Evolutionary conservation across 2,329 filamentous ascomycete species (phyloP), one percentile per base, ranked within the genome.

Genomic region (Penicillium sp.): DNA sequence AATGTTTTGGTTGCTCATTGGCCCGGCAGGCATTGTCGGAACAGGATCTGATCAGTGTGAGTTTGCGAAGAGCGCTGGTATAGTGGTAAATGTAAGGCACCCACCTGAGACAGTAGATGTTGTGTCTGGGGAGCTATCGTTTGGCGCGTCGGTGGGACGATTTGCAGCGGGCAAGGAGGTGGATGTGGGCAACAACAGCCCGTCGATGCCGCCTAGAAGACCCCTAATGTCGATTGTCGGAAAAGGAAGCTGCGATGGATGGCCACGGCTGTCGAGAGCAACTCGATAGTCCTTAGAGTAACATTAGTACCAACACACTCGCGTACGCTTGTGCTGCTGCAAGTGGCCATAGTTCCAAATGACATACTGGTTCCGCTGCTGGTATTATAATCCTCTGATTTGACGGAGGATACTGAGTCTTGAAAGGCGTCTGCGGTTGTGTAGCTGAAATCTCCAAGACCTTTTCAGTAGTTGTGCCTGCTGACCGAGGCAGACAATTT

Each of bases 1-100:
- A 16, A 78, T 70, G 63, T 81, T 71, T 60, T 80, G 77, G 37
- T 65, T 64, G 24, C 65, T 59, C 74, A 77, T 77, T 22, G 43
- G 52, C 22, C 5, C 49, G 14, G 54, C 24, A 16, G 39, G 16
- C 24, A 31, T 31, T 22, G 52, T 44, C 14, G 39, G 37, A 43
- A 16, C 3, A 19, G 18, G 10, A 31, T 41, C 49, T 51, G 35
- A 27, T 37, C 13, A 24, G n/a, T 16, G 49, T 51, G 16, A 51
- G 49, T 18, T 35, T 35, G 16, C 10, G 46, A 18, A 14, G 33
- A 14, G 27, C 6, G 18, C 31, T 35, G 2, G 14, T 6, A 22
- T 4, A 35, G 19, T 35, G 16, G 27, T 14, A 2, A 35, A 13
- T 6, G 35, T 27, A 24, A 6, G n/a, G 5, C 3, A 22, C 36